phyloP scores from a whole-genome alignment of 352 stramenopile species.

The Pythium folliculosum region DNA sequence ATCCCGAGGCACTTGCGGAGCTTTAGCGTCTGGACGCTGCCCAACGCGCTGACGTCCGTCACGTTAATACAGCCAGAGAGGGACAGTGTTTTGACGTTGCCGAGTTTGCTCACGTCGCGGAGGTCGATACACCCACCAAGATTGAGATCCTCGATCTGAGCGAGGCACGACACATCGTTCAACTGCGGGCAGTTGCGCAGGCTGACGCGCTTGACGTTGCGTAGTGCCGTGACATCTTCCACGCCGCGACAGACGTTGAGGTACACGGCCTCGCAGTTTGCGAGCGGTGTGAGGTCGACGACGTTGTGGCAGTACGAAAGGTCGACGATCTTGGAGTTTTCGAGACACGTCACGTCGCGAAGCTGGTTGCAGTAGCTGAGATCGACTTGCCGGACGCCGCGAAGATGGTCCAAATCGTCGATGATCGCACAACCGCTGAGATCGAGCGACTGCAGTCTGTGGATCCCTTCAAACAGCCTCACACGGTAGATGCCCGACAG shows the following conservation, averaged over 20 bases:
- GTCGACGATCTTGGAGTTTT: constrained; percentile 42
- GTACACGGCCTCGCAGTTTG: constrained; percentile 48
- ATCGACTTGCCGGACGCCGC: constrained; percentile 48
- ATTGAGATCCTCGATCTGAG: constrained; percentile 55
- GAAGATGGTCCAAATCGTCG: constrained; percentile 44
- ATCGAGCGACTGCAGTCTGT: constrained; percentile 46
- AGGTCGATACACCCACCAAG: constrained; percentile 53
- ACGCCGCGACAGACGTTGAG: constrained; percentile 67
- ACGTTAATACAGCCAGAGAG: constrained; percentile 66
- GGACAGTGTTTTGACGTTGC: constrained; percentile 44
- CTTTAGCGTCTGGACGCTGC: constrained; percentile 48
- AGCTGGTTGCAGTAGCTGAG: constrained; percentile 70
- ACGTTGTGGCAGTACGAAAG: constrained; percentile 73
- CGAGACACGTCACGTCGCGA: constrained; percentile 49
- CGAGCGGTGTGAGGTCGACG: constrained; percentile 45
- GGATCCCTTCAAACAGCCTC: constrained; percentile 54
- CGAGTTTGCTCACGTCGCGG: constrained; percentile 44
- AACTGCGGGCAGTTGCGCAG: constrained; percentile 63
- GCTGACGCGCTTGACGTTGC: constrained; percentile 44
- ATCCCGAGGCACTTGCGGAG: constrained; percentile 63
- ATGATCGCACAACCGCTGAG: constrained; percentile 62
- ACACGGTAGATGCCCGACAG: constrained; percentile 53
- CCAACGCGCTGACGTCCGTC: constrained; percentile 50
- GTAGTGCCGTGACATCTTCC: constrained; percentile 44
- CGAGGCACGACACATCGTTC: constrained; percentile 46